Conservation (phyloP, 805 yeast species). For the Myxozyma udenii region DNA sequence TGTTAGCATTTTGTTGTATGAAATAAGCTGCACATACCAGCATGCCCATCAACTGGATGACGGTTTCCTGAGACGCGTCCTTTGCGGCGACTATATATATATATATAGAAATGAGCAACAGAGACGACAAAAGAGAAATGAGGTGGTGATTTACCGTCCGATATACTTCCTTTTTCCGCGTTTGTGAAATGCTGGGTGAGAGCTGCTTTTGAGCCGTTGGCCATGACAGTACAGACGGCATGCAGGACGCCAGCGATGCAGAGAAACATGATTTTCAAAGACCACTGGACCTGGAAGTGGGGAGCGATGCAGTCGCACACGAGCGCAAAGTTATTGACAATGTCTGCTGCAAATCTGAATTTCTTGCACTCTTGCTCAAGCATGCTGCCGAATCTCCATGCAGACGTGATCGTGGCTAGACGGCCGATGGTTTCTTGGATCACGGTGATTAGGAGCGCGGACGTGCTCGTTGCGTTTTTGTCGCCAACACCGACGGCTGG, state of each 20-base stretch:
- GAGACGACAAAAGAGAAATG: not conserved
- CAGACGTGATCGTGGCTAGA: constrained; percentile 39
- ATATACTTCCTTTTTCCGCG: constrained; percentile 37
- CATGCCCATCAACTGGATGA: constrained; percentile 40
- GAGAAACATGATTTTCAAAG: constrained; percentile 31
- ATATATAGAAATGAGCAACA: not conserved
- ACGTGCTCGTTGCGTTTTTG: constrained; percentile 38
- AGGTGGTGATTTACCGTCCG: constrained; percentile 35
- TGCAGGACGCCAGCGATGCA: constrained; percentile 39
- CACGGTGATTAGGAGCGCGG: constrained; percentile 40
- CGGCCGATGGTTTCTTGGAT: constrained; percentile 41
- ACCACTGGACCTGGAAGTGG: constrained; percentile 31
- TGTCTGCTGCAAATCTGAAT: constrained; percentile 39
- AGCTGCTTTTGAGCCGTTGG: constrained; percentile 41
- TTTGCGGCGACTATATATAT: constrained; percentile 35
- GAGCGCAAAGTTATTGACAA: constrained; percentile 39
- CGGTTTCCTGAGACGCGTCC: constrained; percentile 42
- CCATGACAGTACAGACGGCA: constrained; percentile 41
- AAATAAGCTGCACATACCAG: constrained; percentile 13
- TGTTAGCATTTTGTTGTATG: constrained; percentile 2
- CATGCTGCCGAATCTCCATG: constrained; percentile 38
- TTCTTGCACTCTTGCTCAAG: constrained; percentile 42
- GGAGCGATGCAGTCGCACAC: constrained; percentile 39
- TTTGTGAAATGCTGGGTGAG: constrained; percentile 41
- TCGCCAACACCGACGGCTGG: constrained; percentile 42